Base-by-base conservation (phyloP, 495 filamentous ascomycete species). In the Xylaria telfairii region DNA sequence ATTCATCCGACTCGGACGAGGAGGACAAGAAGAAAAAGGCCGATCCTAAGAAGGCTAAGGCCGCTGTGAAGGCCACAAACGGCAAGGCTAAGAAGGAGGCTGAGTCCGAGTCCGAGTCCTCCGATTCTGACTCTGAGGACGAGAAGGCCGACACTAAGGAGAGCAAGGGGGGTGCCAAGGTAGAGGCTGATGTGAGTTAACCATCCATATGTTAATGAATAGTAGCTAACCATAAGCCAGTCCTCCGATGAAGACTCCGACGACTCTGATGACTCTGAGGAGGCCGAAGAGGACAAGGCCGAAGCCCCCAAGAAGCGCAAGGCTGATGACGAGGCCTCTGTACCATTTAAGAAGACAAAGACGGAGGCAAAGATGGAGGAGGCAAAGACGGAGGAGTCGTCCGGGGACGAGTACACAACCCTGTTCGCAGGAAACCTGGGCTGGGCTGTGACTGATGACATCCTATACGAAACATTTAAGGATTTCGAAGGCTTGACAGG, bases 391-490 rank as follows among this genome's bases (percentile, higher is more conserved):
- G 89, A 89, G 42, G 85, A 82, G 17, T 75, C 74, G 39, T 74
- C 72, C 24, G 75, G 75, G 46, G 85, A 87, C 10, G 87, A 89
- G 78, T 86, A 85, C 71, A 86, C 87, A 26, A 87, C 86, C 75
- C 90, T 98, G 59, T 98, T 97, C 83, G 89, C 96, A 73, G 96
- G 96, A 72, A 95, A 94, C 84, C 87, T 99, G 67, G 95, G 93
- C 76, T 99, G 94, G 94, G 95, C 91, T 76, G 85, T 99, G 62
- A 94, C 97, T 76, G 96, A 98, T 80, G 92, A 96, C 71, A 93
- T 91, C 89, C 90, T 99, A 65, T 87, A 87, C 71, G 87, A 91
- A 73, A 92, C 97, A 82, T 98, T 99, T 81, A 88, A 93, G 84
- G 82, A 86, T 56, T 97, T 91, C 78, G 94, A 93, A 73, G 92